Conservation (phyloP, 2,329 filamentous ascomycete species). For the Claviceps sp. region DNA sequence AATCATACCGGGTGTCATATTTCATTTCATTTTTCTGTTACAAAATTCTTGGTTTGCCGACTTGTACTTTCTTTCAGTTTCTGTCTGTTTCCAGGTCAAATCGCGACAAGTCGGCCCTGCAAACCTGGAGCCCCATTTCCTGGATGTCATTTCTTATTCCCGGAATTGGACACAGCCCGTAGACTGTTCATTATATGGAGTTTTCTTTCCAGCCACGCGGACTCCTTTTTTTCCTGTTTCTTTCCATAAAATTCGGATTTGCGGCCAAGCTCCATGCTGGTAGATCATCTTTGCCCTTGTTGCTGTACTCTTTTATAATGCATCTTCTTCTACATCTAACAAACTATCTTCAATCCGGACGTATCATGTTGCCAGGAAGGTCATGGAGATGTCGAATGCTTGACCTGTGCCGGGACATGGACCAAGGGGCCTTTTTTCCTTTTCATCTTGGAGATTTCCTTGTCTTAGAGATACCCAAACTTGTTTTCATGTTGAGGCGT, state of each 20-base stretch:
- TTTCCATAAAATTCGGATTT: not conserved
- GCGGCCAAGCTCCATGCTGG: not conserved
- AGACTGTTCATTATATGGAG: constrained; percentile 5
- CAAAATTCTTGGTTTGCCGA: too few relatives aligned
- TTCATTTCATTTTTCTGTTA: too few relatives aligned
- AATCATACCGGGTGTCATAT: too few relatives aligned
- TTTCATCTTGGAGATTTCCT: not conserved
- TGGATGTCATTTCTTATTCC: not conserved
- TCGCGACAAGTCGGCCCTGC: not conserved
- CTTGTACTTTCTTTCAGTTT: not conserved
- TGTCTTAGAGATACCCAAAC: constrained; percentile 24
- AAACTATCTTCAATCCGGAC: constrained; percentile 7
- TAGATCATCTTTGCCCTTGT: not conserved
- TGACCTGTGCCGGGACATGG: constrained; percentile 17
- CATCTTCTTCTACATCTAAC: not conserved
- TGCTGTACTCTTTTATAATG: not conserved
- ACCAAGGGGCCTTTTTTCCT: constrained; percentile 15
- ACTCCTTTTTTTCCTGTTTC: constrained; percentile 1
- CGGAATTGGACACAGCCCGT: constrained; percentile 5
- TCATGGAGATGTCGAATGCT: constrained; percentile 8
- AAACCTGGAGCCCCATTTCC: not conserved
- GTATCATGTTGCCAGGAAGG: not conserved
- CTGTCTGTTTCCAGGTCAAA: not conserved
- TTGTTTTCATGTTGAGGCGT: constrained; percentile 7
- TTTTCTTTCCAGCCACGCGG: constrained; percentile 7